Percentiles rank a stretch among this genome's conserved stretches.
Evolutionary conservation across 495 filamentous ascomycete species (phyloP).

Genomic region (Viridothelium virens): DNA sequence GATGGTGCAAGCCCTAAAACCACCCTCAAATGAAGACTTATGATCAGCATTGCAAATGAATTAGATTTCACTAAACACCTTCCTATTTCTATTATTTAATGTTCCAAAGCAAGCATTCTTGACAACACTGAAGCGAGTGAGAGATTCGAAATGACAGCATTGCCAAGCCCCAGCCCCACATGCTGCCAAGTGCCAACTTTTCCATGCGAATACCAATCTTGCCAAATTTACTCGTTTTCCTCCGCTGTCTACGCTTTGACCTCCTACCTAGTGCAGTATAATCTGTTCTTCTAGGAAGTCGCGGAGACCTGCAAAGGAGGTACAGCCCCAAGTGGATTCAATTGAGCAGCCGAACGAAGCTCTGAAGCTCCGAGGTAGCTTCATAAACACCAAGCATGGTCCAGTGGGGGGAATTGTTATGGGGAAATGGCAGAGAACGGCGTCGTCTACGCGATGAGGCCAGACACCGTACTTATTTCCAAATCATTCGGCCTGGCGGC

Average conservation of each 20-base stretch:
- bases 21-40: too few species aligned
- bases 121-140: neutral
- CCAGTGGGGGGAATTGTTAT: constrained; percentile 37
- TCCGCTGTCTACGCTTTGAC: too few species aligned
- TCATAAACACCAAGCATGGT: constrained; percentile 31
- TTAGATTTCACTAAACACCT: too few species aligned
- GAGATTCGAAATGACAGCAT: neutral
- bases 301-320: too few species aligned
- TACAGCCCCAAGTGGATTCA: neutral
- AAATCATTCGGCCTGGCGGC: neutral
- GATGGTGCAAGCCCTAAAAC: too few species aligned
- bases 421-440: constrained; percentile 31
- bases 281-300: too few species aligned
- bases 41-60: too few species aligned
- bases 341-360: constrained; percentile 1
- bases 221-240: too few species aligned
- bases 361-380: constrained; percentile 16
- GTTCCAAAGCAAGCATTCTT: neutral
- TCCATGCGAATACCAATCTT: neutral
- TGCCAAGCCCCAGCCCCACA: neutral
- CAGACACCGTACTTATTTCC: neutral
- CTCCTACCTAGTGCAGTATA: too few species aligned
- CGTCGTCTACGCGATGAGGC: constrained; percentile 33
- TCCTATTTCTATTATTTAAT: neutral
- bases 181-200: constrained; percentile 7